Conservation (phyloP, 805 yeast genomes). For the Starmera pachycereana region DNA sequence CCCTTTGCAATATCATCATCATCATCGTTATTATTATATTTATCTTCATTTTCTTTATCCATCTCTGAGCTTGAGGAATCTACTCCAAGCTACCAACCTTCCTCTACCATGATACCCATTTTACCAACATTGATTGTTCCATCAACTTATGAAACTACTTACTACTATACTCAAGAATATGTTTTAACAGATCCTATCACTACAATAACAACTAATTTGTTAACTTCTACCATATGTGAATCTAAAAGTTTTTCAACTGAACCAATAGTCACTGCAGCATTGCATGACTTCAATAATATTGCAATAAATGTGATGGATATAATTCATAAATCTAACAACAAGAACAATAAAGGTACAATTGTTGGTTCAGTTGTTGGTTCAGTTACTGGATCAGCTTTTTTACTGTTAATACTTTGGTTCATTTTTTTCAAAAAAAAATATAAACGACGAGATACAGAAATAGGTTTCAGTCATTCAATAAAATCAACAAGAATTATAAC, state of each 20-base stretch:
- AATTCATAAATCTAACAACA: not conserved
- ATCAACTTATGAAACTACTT: not conserved
- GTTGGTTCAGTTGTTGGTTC: slow-evolving; percentile 20
- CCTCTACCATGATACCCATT: slow-evolving; percentile 11
- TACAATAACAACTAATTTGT: not conserved
- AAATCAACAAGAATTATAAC: slow-evolving; percentile 13
- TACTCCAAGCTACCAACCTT: slow-evolving; percentile 13
- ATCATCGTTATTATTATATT: too few species aligned
- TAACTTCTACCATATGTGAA: not conserved
- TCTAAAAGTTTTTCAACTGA: not conserved
- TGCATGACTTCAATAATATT: slow-evolving; percentile 2
- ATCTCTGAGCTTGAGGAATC: slow-evolving; percentile 2
- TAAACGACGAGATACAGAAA: slow-evolving; percentile 4
- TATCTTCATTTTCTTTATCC: slow-evolving; percentile 1
- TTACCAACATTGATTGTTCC: slow-evolving; percentile 5
- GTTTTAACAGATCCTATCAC: not conserved
- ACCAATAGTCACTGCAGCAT: not conserved
- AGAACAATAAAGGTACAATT: slow-evolving; percentile 8
- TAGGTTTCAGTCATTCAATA: slow-evolving; percentile 18
- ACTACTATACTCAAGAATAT: not conserved
- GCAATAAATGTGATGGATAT: not conserved
- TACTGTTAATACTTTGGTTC: slow-evolving; percentile 9
- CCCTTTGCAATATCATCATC: slow-evolving; percentile 1
- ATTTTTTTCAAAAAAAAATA: slow-evolving; percentile 5
- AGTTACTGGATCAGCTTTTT: slow-evolving; percentile 10